Evolutionary conservation across 345 rosid genomes (phyloP).

Genomic region (Garcia nutans): DNA sequence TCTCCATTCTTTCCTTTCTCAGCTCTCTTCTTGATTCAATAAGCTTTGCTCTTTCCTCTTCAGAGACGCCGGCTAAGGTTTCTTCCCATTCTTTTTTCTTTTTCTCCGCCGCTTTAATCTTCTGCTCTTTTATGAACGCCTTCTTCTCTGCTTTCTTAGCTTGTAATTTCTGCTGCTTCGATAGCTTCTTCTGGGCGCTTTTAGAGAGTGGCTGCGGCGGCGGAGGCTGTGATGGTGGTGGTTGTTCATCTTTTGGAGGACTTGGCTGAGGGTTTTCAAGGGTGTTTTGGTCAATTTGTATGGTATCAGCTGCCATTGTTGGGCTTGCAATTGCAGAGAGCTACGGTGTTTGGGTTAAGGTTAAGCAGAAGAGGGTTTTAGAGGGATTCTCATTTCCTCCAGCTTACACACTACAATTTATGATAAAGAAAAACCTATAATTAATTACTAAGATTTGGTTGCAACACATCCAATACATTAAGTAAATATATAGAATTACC

Average conservation of each 20-base stretch:
- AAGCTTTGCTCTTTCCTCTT: constrained; percentile 66
- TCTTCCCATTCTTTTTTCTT: constrained; percentile 63
- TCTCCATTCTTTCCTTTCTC: constrained; percentile 73
- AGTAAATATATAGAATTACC: too few species aligned
- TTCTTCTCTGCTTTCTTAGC: constrained; percentile 90
- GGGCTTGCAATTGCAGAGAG: not conserved
- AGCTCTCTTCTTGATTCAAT: constrained; percentile 61
- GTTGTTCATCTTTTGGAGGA: not conserved
- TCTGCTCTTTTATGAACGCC: constrained; percentile 66
- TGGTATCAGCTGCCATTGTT: constrained; percentile 14
- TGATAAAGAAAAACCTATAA: too few species aligned
- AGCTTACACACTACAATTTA: too few species aligned
- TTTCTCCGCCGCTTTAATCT: constrained; percentile 61
- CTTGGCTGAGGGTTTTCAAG: constrained; percentile 10
- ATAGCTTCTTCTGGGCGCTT: constrained; percentile 73
- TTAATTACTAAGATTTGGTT: too few species aligned
- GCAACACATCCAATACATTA: too few species aligned
- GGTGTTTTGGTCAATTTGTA: constrained; percentile 24
- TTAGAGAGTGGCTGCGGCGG: constrained; percentile 45
- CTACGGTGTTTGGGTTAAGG: not conserved
- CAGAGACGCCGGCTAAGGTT: constrained; percentile 44
- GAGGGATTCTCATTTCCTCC: not conserved
- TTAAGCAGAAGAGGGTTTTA: not conserved
- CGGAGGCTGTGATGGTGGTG: not conserved
- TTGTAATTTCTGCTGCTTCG: constrained; percentile 73